Base-by-base conservation (phyloP, 2,329 filamentous ascomycete genomes). In the Torrubiella hemipterigena region DNA sequence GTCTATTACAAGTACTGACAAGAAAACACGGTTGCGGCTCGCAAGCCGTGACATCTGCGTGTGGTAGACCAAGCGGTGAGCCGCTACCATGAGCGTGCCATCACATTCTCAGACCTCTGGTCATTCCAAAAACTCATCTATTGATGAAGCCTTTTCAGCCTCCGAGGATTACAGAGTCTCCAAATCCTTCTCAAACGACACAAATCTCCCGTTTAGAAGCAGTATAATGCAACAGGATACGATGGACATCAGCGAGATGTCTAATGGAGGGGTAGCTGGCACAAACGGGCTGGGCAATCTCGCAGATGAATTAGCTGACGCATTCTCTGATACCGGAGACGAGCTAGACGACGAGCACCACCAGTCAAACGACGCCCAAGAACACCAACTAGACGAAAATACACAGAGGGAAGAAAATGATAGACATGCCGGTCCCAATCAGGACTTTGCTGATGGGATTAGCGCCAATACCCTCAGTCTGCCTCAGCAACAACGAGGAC, bases 291-390 rank as follows among this genome's bases (percentile, higher is more conserved):
- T 85, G 39, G 83, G 82, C 19, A 87, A 85, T 43, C 55, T 91
- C 29, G 83, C 83, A 2, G 83, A 89, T 53, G 83, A 91, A 54
- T 61, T 91, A 29, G 83, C 79, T 2, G 81, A 81, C 46, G 76
- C 77, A 4, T 73, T 81, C 51, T 74, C 71, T 26, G 75, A 74
- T 20, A 78, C 74, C 7, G 73, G 70, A 34, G 75, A 73, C 24
- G 73, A 76, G 23, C 52, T 58, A 36, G 58, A 63, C 20, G 59
- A 61, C 10, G 62, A 63, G 11, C 46, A 52, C 30, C 41, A 46
- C 27, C 48, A 42, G 14, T 31, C 45, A 3, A 31, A 36, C 9
- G 39, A 42, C 21, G 29, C 10, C 18, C 7, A 15, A 9, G 13
- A 17, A 11, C 17, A 23, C 10, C 21, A 25, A 7, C 24, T 18